Conservation (phyloP, 2,329 filamentous ascomycete genomes). For the Arthrobotrys iridis region DNA sequence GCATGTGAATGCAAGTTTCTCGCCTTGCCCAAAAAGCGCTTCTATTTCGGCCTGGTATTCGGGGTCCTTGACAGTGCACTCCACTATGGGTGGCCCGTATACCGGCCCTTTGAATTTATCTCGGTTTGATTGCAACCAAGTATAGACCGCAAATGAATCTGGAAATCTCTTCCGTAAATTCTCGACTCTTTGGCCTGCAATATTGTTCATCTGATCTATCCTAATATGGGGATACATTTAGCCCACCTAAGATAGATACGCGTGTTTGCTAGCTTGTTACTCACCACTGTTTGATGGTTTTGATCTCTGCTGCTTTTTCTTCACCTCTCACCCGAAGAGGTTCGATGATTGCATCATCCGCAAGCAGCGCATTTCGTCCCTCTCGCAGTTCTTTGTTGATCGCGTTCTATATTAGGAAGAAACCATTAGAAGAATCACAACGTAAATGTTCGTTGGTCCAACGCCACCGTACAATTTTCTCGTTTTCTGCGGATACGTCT, state of each 20-base stretch:
- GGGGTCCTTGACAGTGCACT: conserved; percentile 79
- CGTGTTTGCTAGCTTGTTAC: background rate
- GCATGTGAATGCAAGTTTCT: conserved; percentile 74
- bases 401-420: conserved; percentile 8
- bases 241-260: background rate
- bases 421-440: background rate
- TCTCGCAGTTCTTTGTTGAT: background rate
- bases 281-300: conserved; percentile 5
- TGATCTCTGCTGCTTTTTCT: background rate
- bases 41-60: conserved; percentile 73
- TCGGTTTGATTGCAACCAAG: conserved; percentile 81
- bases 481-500: conserved; percentile 54
- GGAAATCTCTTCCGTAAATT: conserved; percentile 70
- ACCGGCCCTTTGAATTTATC: conserved; percentile 77
- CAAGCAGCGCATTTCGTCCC: background rate
- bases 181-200: conserved; percentile 73
- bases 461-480: conserved; percentile 47
- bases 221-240: background rate
- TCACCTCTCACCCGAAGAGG: background rate
- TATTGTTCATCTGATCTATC: conserved; percentile 31
- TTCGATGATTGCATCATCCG: background rate
- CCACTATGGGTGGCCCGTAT: conserved; percentile 81
- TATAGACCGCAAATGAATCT: conserved; percentile 77
- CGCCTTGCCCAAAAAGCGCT: conserved; percentile 66
- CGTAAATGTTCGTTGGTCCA: background rate